Evolutionary conservation across 2,329 filamentous ascomycete genomes (phyloP), one percentile per base, ranked within the genome.

Genomic region (Ascochyta fabae): DNA sequence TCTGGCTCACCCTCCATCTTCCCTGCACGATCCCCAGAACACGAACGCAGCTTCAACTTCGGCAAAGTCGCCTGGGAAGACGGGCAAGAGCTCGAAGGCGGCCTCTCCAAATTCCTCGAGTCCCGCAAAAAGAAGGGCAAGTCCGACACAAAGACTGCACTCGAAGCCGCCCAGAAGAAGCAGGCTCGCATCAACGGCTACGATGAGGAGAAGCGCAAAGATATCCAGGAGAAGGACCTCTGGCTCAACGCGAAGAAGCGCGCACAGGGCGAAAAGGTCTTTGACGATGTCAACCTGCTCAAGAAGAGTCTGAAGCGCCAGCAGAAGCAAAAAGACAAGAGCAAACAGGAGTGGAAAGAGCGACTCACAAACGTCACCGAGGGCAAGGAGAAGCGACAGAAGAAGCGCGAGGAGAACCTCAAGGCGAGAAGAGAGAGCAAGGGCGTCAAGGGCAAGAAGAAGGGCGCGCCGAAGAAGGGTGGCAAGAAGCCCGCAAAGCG

Each of bases 291-390:
- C 60, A 86, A 85, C 41, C 79, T 96, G 53, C 83, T 78, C 26
- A 97, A 96, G 83, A 97, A 96, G 82, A 90, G 93, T 0, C 81
- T 98, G 64, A 97, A 97, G 84, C 88, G 94, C 64, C 96, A 96
- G 80, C 92, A 97, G 69, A 86, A 88, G 64, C 81, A 85, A 48
- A 98, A 97, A 86, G 89, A 88, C 78, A 96, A 95, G 86, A 96
- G 91, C 72, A 91, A 92, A 75, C 88, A 89, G 72, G 92, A 95
- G 71, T 98, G 95, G 80, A 77, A 78, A 50, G 80, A 81, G 53
- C 68, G 80, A 15, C 67, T 78, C 19, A 77, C 78, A 31, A 76
- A 73, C 27, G 77, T 82, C 1, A 67, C 76, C 42, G 79, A 81
- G 66, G 77, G 79, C 52, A 77, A 78, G 65, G 79, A 80, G 60